Conservation (phyloP, 202 grass and related monocot genomes). For the Miscanthus sacchariflorus region DNA sequence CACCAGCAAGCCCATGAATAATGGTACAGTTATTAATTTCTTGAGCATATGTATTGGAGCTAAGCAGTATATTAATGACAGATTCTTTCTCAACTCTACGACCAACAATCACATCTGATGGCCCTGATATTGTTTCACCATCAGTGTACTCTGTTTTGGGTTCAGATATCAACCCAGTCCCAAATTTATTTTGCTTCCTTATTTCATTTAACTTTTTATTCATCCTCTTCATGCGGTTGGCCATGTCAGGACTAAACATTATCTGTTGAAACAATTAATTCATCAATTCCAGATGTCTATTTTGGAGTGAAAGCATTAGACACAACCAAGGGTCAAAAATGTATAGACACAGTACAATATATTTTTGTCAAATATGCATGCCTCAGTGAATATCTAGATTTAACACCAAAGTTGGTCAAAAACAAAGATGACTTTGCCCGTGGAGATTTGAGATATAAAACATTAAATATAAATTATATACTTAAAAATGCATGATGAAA, state of each 20-base stretch:
- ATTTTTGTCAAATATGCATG: background rate
- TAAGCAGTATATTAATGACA: conserved; percentile 19
- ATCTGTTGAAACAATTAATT: conserved; percentile 13
- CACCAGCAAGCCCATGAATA: conserved; percentile 23
- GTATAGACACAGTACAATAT: background rate
- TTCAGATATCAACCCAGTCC: background rate
- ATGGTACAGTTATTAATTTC: background rate
- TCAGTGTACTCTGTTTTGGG: rapidly evolving
- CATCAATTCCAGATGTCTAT: background rate
- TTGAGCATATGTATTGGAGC: background rate
- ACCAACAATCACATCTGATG: background rate
- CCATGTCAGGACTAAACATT: background rate
- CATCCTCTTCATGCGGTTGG: background rate
- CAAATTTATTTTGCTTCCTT: background rate
- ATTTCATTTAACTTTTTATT: background rate
- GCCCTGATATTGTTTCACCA: background rate
- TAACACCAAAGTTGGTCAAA: too few species aligned
- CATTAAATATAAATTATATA: too few species aligned
- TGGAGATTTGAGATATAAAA: too few species aligned
- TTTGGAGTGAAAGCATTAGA: background rate
- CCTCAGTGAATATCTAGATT: too few species aligned
- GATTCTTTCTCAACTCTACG: background rate
- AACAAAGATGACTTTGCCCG: too few species aligned
- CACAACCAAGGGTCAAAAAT: background rate
- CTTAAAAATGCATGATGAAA: too few species aligned